Evolutionary conservation across 805 yeast species (phyloP).

Genomic region (Saturnispora hagleri): DNA sequence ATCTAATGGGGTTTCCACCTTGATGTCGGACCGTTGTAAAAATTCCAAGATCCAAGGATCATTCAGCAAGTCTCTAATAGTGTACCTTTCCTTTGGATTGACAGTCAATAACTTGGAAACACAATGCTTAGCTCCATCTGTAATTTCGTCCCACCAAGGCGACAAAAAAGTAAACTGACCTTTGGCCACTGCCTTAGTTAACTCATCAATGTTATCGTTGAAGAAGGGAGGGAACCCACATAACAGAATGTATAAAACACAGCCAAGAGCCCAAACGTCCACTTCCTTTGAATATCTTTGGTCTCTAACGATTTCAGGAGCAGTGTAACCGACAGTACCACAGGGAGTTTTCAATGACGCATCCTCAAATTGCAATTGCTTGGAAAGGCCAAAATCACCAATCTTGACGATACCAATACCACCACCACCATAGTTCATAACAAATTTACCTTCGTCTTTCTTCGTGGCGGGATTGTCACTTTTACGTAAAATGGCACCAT

Average conservation of each 20-base stretch:
- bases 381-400: constrained; percentile 93
- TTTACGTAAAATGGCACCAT: constrained; percentile 31
- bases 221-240: constrained; percentile 99
- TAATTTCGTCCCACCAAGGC: constrained; percentile 89
- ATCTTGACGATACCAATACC: constrained; percentile 82
- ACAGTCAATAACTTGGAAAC: constrained; percentile 62
- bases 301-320: constrained; percentile 95
- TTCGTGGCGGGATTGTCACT: constrained; percentile 66
- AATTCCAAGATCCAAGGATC: constrained; percentile 65
- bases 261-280: constrained; percentile 98
- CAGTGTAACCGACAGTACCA: constrained; percentile 97
- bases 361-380: constrained; percentile 68
- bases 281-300: constrained; percentile 89
- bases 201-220: constrained; percentile 65
- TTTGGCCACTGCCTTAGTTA: constrained; percentile 70
- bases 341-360: constrained; percentile 82
- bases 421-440: constrained; percentile 81
- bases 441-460: constrained; percentile 80
- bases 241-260: constrained; percentile 83
- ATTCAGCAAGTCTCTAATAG: constrained; percentile 58
- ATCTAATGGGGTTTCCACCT: background rate
- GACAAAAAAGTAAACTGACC: constrained; percentile 69
- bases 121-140: constrained; percentile 58
- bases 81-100: constrained; percentile 57
- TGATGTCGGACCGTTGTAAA: constrained; percentile 19